Evolutionary conservation across 1,284 basidiomycete genomes (phyloP).

Genomic region (Cryptococcus sp.): DNA sequence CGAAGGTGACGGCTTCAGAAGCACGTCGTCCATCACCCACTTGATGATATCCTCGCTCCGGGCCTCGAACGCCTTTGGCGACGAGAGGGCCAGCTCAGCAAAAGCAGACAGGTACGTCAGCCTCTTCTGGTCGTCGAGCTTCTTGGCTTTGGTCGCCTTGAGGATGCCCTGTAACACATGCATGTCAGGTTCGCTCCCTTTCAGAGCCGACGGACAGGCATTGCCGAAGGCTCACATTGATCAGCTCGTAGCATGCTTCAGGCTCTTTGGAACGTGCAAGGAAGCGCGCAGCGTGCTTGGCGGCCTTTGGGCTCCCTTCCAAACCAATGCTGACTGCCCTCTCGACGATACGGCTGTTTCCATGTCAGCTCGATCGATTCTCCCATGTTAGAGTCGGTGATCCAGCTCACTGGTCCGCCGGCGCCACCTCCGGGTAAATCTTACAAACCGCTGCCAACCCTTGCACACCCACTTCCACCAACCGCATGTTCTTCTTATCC

Average conservation of each 20-base stretch:
- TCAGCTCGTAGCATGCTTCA: constrained; percentile 57
- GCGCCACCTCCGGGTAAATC: constrained; percentile 58
- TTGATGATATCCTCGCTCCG: constrained; percentile 68
- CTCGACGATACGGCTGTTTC: constrained; percentile 64
- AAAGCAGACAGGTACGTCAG: constrained; percentile 69
- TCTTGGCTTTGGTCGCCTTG: constrained; percentile 59
- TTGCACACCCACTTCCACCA: constrained; percentile 69
- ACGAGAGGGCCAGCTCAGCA: constrained; percentile 67
- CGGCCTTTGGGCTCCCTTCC: constrained; percentile 63
- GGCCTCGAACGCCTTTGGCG: constrained; percentile 70
- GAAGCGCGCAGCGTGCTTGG: constrained; percentile 83
- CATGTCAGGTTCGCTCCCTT: not conserved
- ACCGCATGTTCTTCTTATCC: constrained; percentile 59
- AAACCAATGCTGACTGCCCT: constrained; percentile 62
- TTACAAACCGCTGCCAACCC: constrained; percentile 67
- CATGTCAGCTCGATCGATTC: not conserved
- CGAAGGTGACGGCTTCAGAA: constrained; percentile 58
- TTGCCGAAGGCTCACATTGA: constrained; percentile 59
- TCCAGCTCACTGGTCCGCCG: constrained; percentile 63
- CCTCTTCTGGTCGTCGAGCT: constrained; percentile 54
- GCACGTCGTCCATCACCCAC: constrained; percentile 68
- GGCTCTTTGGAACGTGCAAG: constrained; percentile 61
- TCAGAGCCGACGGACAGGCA: not conserved
- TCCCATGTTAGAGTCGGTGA: constrained; percentile 1
- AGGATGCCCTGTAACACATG: constrained; percentile 21